phyloP scores from a whole-genome alignment of 441 rosid species.

The Erodium trifolium region DNA sequence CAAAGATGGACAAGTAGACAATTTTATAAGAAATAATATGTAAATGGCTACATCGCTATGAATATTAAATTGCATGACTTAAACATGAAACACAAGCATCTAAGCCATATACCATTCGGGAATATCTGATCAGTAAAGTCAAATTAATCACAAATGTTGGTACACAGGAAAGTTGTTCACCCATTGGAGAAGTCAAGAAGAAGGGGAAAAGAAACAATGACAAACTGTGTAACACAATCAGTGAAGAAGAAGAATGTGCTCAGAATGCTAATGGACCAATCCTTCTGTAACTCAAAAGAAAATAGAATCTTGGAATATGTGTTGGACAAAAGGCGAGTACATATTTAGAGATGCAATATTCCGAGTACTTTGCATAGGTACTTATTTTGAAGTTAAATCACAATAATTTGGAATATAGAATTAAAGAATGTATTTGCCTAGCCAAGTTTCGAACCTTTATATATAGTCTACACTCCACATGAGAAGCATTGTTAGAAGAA shows the following conservation, averaged over 20 bases:
- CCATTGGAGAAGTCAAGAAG: background rate
- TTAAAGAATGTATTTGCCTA: background rate
- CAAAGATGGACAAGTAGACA: background rate
- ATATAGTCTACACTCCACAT: conserved; percentile 10
- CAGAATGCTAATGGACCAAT: background rate
- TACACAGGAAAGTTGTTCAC: background rate
- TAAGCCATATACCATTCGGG: background rate
- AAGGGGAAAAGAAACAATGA: background rate
- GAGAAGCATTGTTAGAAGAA: conserved; percentile 6
- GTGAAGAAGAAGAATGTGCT: background rate
- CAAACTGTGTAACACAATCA: background rate
- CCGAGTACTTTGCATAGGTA: background rate
- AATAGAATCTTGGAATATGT: background rate
- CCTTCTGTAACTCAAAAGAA: background rate
- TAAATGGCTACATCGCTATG: background rate
- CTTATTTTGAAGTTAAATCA: background rate
- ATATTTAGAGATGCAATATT: background rate
- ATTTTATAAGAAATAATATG: background rate
- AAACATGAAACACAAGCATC: background rate
- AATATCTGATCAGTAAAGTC: background rate
- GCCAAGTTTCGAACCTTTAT: conserved; percentile 3
- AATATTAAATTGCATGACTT: background rate
- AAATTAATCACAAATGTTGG: background rate
- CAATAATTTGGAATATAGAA: background rate
- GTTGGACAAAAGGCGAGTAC: too few species aligned